Conservation (phyloP, 352 stramenopile genomes). For the Phytopythium boreale region DNA sequence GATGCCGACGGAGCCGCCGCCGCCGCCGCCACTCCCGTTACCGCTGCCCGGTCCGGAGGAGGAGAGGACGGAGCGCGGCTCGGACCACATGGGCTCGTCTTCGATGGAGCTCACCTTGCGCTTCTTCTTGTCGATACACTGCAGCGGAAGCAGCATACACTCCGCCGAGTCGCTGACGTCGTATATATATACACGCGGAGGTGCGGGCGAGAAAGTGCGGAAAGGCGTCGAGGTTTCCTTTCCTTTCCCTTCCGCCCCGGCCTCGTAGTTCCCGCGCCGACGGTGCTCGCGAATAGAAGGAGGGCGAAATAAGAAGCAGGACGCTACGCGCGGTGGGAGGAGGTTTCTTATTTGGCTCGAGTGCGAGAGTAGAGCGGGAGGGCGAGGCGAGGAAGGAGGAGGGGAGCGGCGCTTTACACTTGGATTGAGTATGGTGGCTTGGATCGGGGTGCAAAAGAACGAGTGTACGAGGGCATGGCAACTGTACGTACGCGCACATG, state of each 20-base stretch:
- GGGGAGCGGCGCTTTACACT: neutral
- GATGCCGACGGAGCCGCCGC: conserved; percentile 11
- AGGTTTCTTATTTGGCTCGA: neutral
- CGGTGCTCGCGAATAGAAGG: neutral
- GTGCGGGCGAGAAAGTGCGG: too few relatives aligned
- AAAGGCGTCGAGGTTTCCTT: too few relatives aligned
- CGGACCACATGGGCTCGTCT: conserved; percentile 54
- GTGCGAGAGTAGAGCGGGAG: neutral
- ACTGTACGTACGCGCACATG: neutral
- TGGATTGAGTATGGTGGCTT: neutral
- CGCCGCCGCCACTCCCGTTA: conserved; percentile 2
- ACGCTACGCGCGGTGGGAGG: neutral
- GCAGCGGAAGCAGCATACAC: conserved; percentile 30
- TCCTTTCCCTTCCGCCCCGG: neutral
- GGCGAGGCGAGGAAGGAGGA: neutral
- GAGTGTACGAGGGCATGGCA: too few relatives aligned
- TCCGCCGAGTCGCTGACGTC: neutral
- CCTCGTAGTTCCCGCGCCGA: neutral
- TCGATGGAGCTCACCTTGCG: conserved; percentile 76
- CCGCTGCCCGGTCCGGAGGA: conserved; percentile 14
- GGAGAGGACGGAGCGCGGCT: conserved; percentile 22
- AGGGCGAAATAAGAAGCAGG: too few relatives aligned
- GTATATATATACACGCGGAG: too few relatives aligned
- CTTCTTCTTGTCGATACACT: conserved; percentile 69
- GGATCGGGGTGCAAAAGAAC: too few relatives aligned